These are phyloP conservation scores for Scheffersomyces parashehatae DNA, from an alignment of 1,139 yeast species.

Conservation along the genomic window DNA sequence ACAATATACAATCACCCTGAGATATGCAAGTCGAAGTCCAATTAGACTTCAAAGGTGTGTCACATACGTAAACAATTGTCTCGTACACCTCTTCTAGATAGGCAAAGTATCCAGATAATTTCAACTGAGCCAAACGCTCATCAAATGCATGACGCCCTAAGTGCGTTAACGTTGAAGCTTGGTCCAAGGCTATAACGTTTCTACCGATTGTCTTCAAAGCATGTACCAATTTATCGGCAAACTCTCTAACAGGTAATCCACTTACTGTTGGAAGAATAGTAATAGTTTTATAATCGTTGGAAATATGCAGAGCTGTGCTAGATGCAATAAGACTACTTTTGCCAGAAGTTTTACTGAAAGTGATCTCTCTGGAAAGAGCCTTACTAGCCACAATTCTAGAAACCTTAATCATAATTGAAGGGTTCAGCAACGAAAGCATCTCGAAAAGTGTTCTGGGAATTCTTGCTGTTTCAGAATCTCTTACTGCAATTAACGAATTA, in stretches of 20 bases:
- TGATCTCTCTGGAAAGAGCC: slow-evolving; percentile 29
- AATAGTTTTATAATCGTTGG: slow-evolving; percentile 70
- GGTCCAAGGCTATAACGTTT: slow-evolving; percentile 75
- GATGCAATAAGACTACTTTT: slow-evolving; percentile 16
- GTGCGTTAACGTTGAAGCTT: slow-evolving; percentile 75
- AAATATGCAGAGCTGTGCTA: slow-evolving; percentile 30
- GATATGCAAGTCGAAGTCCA: slow-evolving; percentile 95
- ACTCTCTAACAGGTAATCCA: slow-evolving; percentile 82
- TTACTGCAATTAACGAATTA: slow-evolving; percentile 76
- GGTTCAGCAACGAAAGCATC: slow-evolving; percentile 77
- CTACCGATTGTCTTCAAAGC: slow-evolving; percentile 76
- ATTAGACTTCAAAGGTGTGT: slow-evolving; percentile 75
- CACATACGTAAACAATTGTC: slow-evolving; percentile 85
- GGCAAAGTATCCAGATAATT: slow-evolving; percentile 85
- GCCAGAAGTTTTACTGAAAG: not conserved
- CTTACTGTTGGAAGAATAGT: slow-evolving; percentile 77
- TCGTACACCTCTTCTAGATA: slow-evolving; percentile 89
- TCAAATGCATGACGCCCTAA: slow-evolving; percentile 94
- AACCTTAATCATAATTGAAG: slow-evolving; percentile 87
- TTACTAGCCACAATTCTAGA: slow-evolving; percentile 84
- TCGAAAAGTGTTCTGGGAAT: slow-evolving; percentile 90
- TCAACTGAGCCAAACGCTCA: slow-evolving; percentile 72
- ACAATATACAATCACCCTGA: slow-evolving; percentile 87
- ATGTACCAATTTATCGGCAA: slow-evolving; percentile 69
- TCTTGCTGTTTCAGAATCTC: slow-evolving; percentile 92